Evolutionary conservation across 2,329 filamentous ascomycete genomes (phyloP).

Genomic region (Chaetomium sp.): DNA sequence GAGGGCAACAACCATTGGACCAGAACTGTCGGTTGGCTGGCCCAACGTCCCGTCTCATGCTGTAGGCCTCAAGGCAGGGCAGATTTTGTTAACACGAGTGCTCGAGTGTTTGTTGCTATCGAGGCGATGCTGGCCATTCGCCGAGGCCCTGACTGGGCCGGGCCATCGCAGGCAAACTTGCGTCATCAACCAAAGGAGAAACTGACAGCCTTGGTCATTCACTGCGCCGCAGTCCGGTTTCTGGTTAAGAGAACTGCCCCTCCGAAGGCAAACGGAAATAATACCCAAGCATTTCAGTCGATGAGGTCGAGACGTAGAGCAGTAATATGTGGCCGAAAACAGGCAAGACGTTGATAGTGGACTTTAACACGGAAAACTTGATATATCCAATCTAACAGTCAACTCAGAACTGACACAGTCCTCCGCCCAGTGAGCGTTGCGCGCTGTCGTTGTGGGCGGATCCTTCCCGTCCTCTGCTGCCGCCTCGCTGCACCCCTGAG

Average conservation of each 20-base stretch:
- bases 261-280: background rate
- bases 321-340: no score
- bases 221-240: background rate
- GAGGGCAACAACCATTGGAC: background rate
- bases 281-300: no score
- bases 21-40: background rate
- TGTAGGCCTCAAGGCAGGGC: background rate
- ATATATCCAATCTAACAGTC: no score
- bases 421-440: no score
- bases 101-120: background rate
- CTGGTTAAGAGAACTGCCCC: background rate
- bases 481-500: no score
- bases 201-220: background rate
- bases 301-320: no score
- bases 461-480: no score
- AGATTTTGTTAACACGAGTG: background rate
- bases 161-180: constrained; percentile 6
- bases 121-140: background rate
- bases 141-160: background rate
- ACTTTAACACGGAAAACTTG: no score
- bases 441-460: no score
- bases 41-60: background rate
- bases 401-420: no score
- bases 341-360: no score
- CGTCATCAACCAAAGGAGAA: background rate